A percentile compares a stretch with the other conserved stretches of the same genome.
These are phyloP conservation scores for Wickerhamiella australiensis DNA, from an alignment of 805 yeast genomes.

Conservation along the genomic window DNA sequence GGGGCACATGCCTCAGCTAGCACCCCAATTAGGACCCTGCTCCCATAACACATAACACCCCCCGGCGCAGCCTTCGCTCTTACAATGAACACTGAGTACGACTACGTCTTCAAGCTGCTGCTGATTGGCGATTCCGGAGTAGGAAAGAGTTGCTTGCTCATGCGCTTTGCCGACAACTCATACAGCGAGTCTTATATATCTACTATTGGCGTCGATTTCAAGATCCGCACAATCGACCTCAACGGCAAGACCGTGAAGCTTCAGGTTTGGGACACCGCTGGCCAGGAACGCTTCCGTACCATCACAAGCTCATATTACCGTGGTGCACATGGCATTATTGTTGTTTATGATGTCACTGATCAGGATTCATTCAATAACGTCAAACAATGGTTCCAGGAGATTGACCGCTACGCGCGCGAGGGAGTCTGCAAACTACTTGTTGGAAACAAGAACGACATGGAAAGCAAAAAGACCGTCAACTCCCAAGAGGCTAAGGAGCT, in stretches of 20 bases:
- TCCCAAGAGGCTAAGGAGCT: slow-evolving; percentile 12
- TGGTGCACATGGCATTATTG: slow-evolving; percentile 97
- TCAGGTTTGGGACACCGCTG: slow-evolving; percentile 99
- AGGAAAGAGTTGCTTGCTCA: slow-evolving; percentile 88
- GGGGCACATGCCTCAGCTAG: no score
- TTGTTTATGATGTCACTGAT: slow-evolving; percentile 95
- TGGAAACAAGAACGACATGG: slow-evolving; percentile 91
- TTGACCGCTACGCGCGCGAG: slow-evolving; percentile 95
- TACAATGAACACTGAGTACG: slow-evolving; percentile 42
- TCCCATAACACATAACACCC: background rate
- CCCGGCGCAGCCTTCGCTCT: slow-evolving; percentile 1
- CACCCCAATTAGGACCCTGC: background rate
- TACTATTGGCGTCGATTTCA: slow-evolving; percentile 95
- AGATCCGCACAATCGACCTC: slow-evolving; percentile 51
- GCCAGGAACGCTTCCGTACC: slow-evolving; percentile 96
- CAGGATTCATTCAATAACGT: slow-evolving; percentile 80
- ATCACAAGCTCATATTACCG: slow-evolving; percentile 95
- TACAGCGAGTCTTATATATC: slow-evolving; percentile 94
- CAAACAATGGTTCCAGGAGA: slow-evolving; percentile 97
- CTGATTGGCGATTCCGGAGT: slow-evolving; percentile 98
- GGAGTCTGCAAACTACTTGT: slow-evolving; percentile 92
- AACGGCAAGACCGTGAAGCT: slow-evolving; percentile 95
- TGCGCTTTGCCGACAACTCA: slow-evolving; percentile 94
- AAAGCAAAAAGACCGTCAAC: slow-evolving; percentile 77
- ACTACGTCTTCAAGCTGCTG: slow-evolving; percentile 84